Conservation (phyloP, 192 early-diverging fungal species). For the Spinellus fusiger region DNA sequence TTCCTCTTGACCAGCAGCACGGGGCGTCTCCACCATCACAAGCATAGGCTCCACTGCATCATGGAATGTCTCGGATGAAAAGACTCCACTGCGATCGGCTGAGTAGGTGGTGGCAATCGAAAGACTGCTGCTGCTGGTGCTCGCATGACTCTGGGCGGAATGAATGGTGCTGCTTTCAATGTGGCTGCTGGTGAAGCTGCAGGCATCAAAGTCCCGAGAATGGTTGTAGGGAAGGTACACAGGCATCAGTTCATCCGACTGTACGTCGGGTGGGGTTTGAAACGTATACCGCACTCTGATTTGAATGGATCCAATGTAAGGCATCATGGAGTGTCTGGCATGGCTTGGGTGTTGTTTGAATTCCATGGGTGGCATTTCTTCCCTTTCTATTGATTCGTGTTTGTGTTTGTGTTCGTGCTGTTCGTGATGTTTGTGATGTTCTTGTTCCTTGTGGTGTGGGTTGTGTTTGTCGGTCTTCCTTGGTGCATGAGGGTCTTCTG, state of each 20-base stretch:
- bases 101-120: not conserved
- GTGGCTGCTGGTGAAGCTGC: conserved; percentile 3
- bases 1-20: not conserved
- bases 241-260: conserved; percentile 2
- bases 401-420: not conserved
- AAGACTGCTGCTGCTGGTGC: not conserved
- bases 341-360: conserved; percentile 18
- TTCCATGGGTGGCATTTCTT: not conserved
- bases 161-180: not conserved
- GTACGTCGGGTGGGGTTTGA: conserved; percentile 23
- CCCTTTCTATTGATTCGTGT: not conserved
- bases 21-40: not conserved
- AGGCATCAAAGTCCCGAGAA: conserved; percentile 1
- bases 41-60: conserved; percentile 14
- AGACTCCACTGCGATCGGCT: not conserved
- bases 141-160: not conserved
- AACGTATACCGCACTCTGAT: conserved; percentile 26
- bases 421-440: not conserved
- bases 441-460: too few relatives aligned
- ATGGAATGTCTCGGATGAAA: conserved; percentile 1
- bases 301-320: conserved; percentile 29
- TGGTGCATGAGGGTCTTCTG: too few relatives aligned
- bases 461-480: too few relatives aligned
- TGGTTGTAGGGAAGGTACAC: conserved; percentile 16
- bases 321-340: conserved; percentile 24